Evolutionary conservation across 2,329 filamentous ascomycete species (phyloP).

Genomic region (Cercospora berteroae): DNA sequence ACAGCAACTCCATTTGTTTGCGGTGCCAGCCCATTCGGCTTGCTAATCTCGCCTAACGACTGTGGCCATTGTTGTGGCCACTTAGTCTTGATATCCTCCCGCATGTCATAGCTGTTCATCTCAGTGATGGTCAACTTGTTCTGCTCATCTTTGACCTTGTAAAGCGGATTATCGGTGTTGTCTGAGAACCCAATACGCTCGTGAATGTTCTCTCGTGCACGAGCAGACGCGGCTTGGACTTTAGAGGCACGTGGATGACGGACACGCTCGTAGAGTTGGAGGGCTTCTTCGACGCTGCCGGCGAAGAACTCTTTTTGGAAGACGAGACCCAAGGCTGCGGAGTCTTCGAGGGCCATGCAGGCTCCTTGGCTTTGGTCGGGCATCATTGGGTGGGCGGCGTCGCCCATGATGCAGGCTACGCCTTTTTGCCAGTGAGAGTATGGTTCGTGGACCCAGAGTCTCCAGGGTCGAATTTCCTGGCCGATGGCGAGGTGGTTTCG

Average conservation of each 20-base stretch:
- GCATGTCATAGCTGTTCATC: constrained; percentile 59
- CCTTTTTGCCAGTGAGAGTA: constrained; percentile 58
- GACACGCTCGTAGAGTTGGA: constrained; percentile 40
- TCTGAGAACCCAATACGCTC: constrained; percentile 56
- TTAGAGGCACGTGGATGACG: constrained; percentile 41
- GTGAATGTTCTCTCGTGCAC: constrained; percentile 42
- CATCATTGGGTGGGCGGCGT: constrained; percentile 65
- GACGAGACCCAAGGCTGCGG: constrained; percentile 61
- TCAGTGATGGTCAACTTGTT: constrained; percentile 66
- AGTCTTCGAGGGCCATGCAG: constrained; percentile 67
- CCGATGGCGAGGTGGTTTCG: constrained; percentile 58
- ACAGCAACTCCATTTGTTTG: constrained; percentile 9
- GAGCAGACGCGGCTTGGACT: constrained; percentile 39
- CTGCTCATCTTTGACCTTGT: constrained; percentile 62
- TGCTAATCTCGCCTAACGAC: constrained; percentile 2
- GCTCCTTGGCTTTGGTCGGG: constrained; percentile 68
- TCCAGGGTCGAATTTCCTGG: constrained; percentile 63
- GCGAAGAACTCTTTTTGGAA: constrained; percentile 52
- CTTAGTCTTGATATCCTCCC: constrained; percentile 26
- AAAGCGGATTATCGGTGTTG: constrained; percentile 56
- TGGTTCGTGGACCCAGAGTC: constrained; percentile 63
- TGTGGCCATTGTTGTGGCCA: constrained; percentile 23
- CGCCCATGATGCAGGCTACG: constrained; percentile 59
- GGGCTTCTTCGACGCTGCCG: constrained; percentile 36
- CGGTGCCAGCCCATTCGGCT: constrained; percentile 10